A percentile compares a stretch with the other conserved stretches of the same genome.
phyloP scores from a whole-genome alignment of 1,284 basidiomycete species.

The Peniophora sp. region DNA sequence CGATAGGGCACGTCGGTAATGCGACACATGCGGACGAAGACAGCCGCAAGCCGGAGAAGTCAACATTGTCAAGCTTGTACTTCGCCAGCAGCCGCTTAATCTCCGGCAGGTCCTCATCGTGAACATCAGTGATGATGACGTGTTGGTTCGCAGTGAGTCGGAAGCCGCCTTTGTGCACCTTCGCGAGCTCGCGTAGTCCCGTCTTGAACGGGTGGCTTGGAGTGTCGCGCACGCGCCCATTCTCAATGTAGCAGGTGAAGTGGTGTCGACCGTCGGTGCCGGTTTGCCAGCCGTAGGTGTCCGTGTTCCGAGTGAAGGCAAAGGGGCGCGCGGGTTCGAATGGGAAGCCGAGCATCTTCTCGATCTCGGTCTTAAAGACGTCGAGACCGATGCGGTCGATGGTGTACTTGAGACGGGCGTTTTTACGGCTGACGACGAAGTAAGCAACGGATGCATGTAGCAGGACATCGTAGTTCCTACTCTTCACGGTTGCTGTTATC shows the following conservation, averaged over 20 bases:
- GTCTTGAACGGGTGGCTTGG: slow-evolving; percentile 89
- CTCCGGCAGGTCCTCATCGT: slow-evolving; percentile 59
- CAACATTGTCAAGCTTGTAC: slow-evolving; percentile 89
- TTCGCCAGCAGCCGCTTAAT: slow-evolving; percentile 80
- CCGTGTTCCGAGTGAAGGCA: slow-evolving; percentile 85
- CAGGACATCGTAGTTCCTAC: slow-evolving; percentile 34
- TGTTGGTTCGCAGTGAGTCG: slow-evolving; percentile 95
- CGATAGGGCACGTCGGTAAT: slow-evolving; percentile 93
- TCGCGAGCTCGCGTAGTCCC: slow-evolving; percentile 87
- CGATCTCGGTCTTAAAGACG: slow-evolving; percentile 84
- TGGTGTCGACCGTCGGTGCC: slow-evolving; percentile 88
- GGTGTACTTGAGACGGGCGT: slow-evolving; percentile 94
- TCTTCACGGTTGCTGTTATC: slow-evolving; percentile 95
- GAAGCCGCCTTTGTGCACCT: slow-evolving; percentile 91
- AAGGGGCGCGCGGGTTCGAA: slow-evolving; percentile 71
- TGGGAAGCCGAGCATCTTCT: slow-evolving; percentile 79
- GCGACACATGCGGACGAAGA: slow-evolving; percentile 93
- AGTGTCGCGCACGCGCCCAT: slow-evolving; percentile 93
- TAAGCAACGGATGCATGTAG: slow-evolving; percentile 1
- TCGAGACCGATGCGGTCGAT: slow-evolving; percentile 91
- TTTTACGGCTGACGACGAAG: slow-evolving; percentile 34
- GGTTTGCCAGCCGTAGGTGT: slow-evolving; percentile 90
- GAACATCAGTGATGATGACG: slow-evolving; percentile 82
- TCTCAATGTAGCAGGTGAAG: slow-evolving; percentile 95
- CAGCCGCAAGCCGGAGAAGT: slow-evolving; percentile 74